Evolutionary conservation across 176 grass and related monocot genomes (phyloP).

Genomic region (Dendrocalamus sinicus): DNA sequence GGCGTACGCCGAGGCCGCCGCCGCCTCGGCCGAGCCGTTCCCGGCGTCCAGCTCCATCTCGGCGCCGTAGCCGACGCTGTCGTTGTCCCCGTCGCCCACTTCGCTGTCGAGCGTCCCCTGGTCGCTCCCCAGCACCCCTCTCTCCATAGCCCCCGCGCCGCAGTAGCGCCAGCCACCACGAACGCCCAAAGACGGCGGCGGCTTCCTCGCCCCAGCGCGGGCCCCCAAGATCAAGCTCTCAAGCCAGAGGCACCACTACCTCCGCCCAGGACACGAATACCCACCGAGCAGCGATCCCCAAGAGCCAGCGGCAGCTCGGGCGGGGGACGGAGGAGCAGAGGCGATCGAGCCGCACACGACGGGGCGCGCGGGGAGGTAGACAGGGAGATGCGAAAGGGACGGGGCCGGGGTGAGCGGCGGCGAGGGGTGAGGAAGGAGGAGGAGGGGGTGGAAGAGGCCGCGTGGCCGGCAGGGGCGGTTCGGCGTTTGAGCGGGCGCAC

Average conservation of each 20-base stretch:
- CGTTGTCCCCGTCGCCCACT: slow-evolving; percentile 62
- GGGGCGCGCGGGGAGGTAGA: not conserved
- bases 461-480: slow-evolving; percentile 38
- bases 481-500: slow-evolving; percentile 48
- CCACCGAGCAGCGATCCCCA: not conserved
- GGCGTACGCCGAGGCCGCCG: slow-evolving; percentile 43
- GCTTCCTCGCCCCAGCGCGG: not conserved
- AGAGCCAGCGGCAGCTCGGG: not conserved
- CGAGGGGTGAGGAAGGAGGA: slow-evolving; percentile 29
- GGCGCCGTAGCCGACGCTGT: slow-evolving; percentile 48
- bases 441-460: not conserved
- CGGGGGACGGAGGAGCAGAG: not conserved
- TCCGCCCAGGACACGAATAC: not conserved
- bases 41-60: slow-evolving; percentile 59
- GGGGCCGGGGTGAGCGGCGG: not conserved
- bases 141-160: slow-evolving; percentile 40
- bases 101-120: slow-evolving; percentile 56
- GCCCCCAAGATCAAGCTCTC: slow-evolving; percentile 12
- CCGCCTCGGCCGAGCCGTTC: slow-evolving; percentile 19
- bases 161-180: not conserved
- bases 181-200: not conserved
- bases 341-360: slow-evolving; percentile 36
- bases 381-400: not conserved
- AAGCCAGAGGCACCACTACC: not conserved
- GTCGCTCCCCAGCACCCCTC: slow-evolving; percentile 50